Conservation (phyloP, 257 asterid genomes). For the Ajuga chamaepitys region DNA sequence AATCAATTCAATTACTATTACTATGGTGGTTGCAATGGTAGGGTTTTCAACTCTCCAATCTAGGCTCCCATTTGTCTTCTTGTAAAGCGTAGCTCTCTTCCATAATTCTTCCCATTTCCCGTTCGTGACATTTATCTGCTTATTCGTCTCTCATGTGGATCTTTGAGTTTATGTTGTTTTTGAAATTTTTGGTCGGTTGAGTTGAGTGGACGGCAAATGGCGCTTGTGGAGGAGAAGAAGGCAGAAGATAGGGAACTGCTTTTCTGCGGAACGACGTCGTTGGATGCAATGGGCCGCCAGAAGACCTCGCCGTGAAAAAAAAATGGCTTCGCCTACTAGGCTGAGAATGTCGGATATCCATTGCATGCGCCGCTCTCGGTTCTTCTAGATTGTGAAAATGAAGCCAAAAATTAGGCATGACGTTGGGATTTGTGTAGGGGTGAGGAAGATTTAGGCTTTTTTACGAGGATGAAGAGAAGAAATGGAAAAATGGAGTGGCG, state of each 20-base stretch:
- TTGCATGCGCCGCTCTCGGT: slow-evolving; percentile 35
- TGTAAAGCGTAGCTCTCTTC: too few species aligned
- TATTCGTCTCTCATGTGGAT: too few species aligned
- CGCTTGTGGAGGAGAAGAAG: slow-evolving; percentile 44
- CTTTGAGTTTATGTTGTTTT: too few species aligned
- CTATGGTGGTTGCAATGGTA: too few species aligned
- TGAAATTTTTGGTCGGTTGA: slow-evolving; percentile 16
- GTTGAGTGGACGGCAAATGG: slow-evolving; percentile 72
- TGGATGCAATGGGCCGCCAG: slow-evolving; percentile 86
- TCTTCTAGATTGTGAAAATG: slow-evolving; percentile 22
- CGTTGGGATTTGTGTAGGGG: slow-evolving; percentile 28
- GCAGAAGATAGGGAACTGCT: slow-evolving; percentile 75
- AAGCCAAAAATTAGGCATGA: slow-evolving; percentile 55
- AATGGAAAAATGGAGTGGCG: slow-evolving; percentile 23
- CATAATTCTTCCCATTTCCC: too few species aligned
- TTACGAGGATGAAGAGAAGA: slow-evolving; percentile 22
- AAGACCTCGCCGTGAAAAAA: slow-evolving; percentile 52
- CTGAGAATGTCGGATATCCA: slow-evolving; percentile 54
- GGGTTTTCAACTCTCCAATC: too few species aligned
- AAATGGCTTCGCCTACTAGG: slow-evolving; percentile 76
- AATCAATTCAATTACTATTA: too few species aligned
- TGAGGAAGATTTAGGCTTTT: not conserved
- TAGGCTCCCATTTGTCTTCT: too few species aligned
- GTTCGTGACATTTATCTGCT: too few species aligned
- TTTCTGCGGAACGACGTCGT: slow-evolving; percentile 81